Evolutionary conservation across 2,329 filamentous ascomycete species (phyloP), one percentile per base, ranked within the genome.

Genomic region (Thielaviopsis ethacetica): DNA sequence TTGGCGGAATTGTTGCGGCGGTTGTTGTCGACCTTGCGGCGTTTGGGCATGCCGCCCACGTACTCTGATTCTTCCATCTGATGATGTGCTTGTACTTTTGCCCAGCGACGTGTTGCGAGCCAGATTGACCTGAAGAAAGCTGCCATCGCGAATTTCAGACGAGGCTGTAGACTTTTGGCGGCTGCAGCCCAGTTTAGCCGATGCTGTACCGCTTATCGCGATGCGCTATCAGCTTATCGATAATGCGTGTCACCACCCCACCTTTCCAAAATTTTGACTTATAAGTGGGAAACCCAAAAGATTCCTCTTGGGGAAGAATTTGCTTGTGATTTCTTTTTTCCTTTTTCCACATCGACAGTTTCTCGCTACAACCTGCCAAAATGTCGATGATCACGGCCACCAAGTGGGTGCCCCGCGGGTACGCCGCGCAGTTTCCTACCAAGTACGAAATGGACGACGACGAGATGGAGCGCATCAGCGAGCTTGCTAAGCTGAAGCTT

Each of bases 381-480:
- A 80, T 80, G 77, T 85, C 84, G 65, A 90, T 89, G 85, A 88
- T 89, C 63, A 88, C 86, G 54, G 81, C 84, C 22, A 81, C 85
- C 21, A 73, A 84, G 56, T 90, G 86, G 86, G 85, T 89, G 68
- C 84, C 84, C 65, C 80, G 86, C 61, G 86, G 86, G 56, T 86
- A 86, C 66, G 84, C 86, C 58, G 85, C 86, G 53, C 83, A 84
- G 54, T 88, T 89, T 65, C 86, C 86, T 17, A 77, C 79, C 49
- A 87, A 86, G 70, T 88, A 88, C 68, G 80, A 84, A 61, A 81
- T 90, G 60, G 82, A 89, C 70, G 86, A 90, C 68, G 77, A 79
- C 63, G 86, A 90, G 70, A 87, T 86, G 66, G 79, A 82, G 67
- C 81, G 86, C 66, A 90, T 90, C 73, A 84, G 85, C 17, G 78